A percentile compares a stretch with the other conserved stretches of the same genome.
Evolutionary conservation across 2,329 filamentous ascomycete genomes (phyloP).

Genomic region (Proliferodiscus dingleyae): DNA sequence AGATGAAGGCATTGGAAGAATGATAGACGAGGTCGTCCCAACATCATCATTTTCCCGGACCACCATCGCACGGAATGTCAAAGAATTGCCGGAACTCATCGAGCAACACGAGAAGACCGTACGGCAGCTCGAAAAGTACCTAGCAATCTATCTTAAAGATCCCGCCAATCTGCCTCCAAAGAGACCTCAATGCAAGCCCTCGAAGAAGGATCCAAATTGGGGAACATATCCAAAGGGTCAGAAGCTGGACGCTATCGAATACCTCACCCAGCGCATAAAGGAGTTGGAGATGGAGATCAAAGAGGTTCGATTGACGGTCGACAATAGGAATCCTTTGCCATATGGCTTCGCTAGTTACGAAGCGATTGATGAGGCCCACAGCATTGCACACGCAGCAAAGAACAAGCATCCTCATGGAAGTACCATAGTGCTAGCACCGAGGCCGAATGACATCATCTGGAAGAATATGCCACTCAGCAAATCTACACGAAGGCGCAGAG

Average conservation of each 20-base stretch:
- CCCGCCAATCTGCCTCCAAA: constrained; percentile 72
- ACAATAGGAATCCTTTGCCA: constrained; percentile 80
- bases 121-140: constrained; percentile 71
- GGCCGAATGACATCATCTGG: constrained; percentile 93
- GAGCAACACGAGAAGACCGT: constrained; percentile 78
- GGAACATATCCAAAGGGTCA: constrained; percentile 59
- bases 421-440: constrained; percentile 72
- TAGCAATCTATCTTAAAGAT: constrained; percentile 88
- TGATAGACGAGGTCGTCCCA: constrained; percentile 76
- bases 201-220: constrained; percentile 71
- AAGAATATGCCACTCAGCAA: constrained; percentile 77
- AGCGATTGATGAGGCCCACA: constrained; percentile 80
- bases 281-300: constrained; percentile 79
- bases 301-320: constrained; percentile 73
- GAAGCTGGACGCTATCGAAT: constrained; percentile 92
- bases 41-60: constrained; percentile 74
- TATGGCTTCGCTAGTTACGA: constrained; percentile 96
- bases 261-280: constrained; percentile 79
- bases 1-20: constrained; percentile 80
- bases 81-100: constrained; percentile 80
- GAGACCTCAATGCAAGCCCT: constrained; percentile 73
- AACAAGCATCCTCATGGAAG: constrained; percentile 77
- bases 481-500: constrained; percentile 63
- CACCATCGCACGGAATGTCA: constrained; percentile 86
- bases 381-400: constrained; percentile 75